Percentiles rank a stretch among this genome's conserved stretches.
These are phyloP conservation scores for Acanthamoeba triangularis DNA, from an alignment of 208 protist species.

Conservation along the genomic window DNA sequence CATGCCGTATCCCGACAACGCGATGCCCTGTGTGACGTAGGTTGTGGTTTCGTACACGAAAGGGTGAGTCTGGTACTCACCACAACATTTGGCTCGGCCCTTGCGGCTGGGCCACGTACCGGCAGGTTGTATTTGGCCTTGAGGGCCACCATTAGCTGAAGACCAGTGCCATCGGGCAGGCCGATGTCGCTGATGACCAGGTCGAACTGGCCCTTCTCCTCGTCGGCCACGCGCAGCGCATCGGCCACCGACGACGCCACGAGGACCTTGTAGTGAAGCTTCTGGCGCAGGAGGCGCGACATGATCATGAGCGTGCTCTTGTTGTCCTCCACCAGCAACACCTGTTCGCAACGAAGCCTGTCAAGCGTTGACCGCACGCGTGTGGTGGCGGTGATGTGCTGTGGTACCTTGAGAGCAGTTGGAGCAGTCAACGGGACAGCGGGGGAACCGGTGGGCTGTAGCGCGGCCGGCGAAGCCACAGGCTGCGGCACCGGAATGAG, in stretches of 20 bases:
- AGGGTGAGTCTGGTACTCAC: too few species aligned
- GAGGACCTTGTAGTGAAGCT: background rate
- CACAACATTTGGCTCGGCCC: too few species aligned
- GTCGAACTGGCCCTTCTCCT: conserved; percentile 61
- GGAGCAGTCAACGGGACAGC: background rate
- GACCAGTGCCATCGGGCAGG: conserved; percentile 65
- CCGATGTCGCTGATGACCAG: conserved; percentile 76
- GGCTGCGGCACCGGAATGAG: background rate
- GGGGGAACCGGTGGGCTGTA: background rate
- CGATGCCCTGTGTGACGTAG: conserved; percentile 21
- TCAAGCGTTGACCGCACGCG: background rate
- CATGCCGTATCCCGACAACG: conserved; percentile 73
- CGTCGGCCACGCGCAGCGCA: conserved; percentile 52
- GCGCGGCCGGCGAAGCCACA: conserved; percentile 3
- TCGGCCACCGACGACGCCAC: conserved; percentile 23
- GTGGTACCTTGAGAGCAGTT: background rate
- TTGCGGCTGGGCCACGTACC: background rate
- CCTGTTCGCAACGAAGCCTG: background rate
- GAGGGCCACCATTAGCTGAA: conserved; percentile 45
- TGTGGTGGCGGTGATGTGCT: background rate
- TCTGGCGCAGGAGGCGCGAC: conserved; percentile 57
- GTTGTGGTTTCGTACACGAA: background rate
- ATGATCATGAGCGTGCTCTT: conserved; percentile 63
- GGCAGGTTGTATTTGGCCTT: conserved; percentile 11
- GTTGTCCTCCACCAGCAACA: conserved; percentile 57